A percentile compares a stretch with the other conserved stretches of the same genome.
These are phyloP conservation scores for Nemania sp. DNA, from an alignment of 2,329 filamentous ascomycete genomes.

Conservation along the genomic window DNA sequence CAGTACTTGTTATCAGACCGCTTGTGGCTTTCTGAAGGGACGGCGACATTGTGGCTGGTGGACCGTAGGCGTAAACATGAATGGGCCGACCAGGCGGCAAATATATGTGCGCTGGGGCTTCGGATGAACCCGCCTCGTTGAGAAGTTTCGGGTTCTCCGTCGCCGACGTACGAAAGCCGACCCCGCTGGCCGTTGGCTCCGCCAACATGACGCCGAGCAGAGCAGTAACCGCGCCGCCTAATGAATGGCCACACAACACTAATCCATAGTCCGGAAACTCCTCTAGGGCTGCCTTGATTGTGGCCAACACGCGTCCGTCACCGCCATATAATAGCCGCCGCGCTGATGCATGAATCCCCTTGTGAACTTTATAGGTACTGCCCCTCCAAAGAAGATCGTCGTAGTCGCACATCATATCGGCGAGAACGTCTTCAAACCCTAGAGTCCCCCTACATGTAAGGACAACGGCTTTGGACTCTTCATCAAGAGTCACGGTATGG, in stretches of 20 bases:
- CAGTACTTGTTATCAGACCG: conserved; percentile 74
- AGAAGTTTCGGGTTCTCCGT: conserved; percentile 51
- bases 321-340: conserved; percentile 68
- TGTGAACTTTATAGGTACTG: conserved; percentile 70
- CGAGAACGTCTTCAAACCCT: conserved; percentile 74
- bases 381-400: conserved; percentile 68
- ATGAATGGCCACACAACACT: conserved; percentile 70
- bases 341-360: conserved; percentile 74
- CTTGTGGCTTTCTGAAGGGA: conserved; percentile 71
- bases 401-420: conserved; percentile 76
- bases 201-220: conserved; percentile 73
- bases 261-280: conserved; percentile 72
- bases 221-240: conserved; percentile 71
- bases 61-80: conserved; percentile 79
- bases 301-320: conserved; percentile 68
- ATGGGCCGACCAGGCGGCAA: conserved; percentile 72
- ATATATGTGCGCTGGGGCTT: conserved; percentile 45
- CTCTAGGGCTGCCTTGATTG: conserved; percentile 66
- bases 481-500: conserved; percentile 74
- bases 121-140: conserved; percentile 33
- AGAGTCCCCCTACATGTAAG: conserved; percentile 74
- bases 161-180: conserved; percentile 66
- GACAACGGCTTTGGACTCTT: conserved; percentile 72
- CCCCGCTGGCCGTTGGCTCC: conserved; percentile 59
- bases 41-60: conserved; percentile 73